phyloP scores from a whole-genome alignment of 2,329 filamentous ascomycete genomes.

The Beauveria sp. region DNA sequence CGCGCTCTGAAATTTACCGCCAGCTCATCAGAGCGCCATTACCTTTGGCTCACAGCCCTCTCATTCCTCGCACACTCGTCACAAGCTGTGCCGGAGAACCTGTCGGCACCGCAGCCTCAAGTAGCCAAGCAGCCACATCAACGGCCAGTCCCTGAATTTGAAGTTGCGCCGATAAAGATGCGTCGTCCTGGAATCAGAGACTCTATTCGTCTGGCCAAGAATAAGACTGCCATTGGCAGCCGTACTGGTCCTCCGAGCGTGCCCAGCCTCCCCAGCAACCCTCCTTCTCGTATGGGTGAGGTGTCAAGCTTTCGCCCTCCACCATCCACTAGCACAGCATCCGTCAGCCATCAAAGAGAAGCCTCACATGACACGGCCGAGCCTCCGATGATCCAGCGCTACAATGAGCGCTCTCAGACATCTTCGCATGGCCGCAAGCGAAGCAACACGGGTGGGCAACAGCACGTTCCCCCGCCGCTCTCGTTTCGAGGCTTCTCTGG shows the following conservation, averaged over 20 bases:
- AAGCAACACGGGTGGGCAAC: slow-evolving; percentile 76
- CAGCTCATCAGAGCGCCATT: slow-evolving; percentile 73
- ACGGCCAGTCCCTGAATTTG: slow-evolving; percentile 45
- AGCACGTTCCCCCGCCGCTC: slow-evolving; percentile 51
- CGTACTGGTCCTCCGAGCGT: slow-evolving; percentile 44
- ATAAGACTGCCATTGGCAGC: slow-evolving; percentile 37
- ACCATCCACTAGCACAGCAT: slow-evolving; percentile 32
- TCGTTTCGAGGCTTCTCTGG: slow-evolving; percentile 75
- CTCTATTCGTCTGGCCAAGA: slow-evolving; percentile 83
- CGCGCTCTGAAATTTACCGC: slow-evolving; percentile 94
- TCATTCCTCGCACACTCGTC: slow-evolving; percentile 91
- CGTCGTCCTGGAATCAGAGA: slow-evolving; percentile 63
- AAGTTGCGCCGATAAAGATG: slow-evolving; percentile 38
- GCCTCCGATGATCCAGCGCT: slow-evolving; percentile 64
- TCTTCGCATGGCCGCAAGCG: slow-evolving; percentile 68
- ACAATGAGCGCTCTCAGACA: slow-evolving; percentile 47
- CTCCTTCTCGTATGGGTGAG: slow-evolving; percentile 30
- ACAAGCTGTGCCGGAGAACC: slow-evolving; percentile 69
- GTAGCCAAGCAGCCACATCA: slow-evolving; percentile 18
- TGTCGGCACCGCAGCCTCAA: slow-evolving; percentile 42
- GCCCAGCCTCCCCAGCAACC: slow-evolving; percentile 35
- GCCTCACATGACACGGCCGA: slow-evolving; percentile 56
- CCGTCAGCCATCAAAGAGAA: slow-evolving; percentile 35
- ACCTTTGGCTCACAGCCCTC: slow-evolving; percentile 87
- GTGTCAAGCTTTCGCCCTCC: slow-evolving; percentile 28